These are phyloP conservation scores for Quercus engelmannii DNA, from an alignment of 306 rosid genomes.

Conservation along the genomic window DNA sequence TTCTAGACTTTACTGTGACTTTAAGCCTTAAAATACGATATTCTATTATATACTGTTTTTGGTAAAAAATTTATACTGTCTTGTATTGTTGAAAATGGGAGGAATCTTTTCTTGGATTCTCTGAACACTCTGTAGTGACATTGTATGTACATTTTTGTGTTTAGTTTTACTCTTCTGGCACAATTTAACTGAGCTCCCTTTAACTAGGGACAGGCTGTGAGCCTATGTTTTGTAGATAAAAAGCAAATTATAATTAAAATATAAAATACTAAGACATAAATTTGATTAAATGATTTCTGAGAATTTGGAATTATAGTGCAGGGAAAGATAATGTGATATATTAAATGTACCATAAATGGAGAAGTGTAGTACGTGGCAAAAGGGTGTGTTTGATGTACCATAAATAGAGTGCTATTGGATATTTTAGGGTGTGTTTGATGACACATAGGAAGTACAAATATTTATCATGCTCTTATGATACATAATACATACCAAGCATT, in stretches of 20 bases:
- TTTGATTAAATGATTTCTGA: no score
- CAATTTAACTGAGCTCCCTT: background rate
- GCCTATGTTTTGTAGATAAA: background rate
- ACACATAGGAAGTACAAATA: background rate
- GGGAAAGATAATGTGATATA: no score
- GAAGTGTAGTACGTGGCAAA: background rate
- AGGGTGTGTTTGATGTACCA: no score
- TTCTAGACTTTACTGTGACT: background rate
- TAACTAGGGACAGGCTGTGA: background rate
- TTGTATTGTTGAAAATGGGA: background rate
- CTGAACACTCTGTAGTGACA: background rate
- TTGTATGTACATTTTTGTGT: background rate
- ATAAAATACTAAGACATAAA: no score
- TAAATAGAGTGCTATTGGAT: background rate
- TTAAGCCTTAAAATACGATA: background rate
- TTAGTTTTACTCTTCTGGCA: background rate
- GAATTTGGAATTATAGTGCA: no score
- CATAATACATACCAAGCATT: no score
- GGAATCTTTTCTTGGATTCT: slow-evolving; percentile 36
- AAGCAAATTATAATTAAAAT: no score
- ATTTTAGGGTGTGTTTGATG: background rate
- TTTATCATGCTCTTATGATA: background rate
- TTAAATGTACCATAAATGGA: no score
- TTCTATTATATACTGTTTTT: background rate
- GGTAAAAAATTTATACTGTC: background rate